Evolutionary conservation across 2,329 filamentous ascomycete species (phyloP), one percentile per base, ranked within the genome.

Genomic region (Cytospora piceae): DNA sequence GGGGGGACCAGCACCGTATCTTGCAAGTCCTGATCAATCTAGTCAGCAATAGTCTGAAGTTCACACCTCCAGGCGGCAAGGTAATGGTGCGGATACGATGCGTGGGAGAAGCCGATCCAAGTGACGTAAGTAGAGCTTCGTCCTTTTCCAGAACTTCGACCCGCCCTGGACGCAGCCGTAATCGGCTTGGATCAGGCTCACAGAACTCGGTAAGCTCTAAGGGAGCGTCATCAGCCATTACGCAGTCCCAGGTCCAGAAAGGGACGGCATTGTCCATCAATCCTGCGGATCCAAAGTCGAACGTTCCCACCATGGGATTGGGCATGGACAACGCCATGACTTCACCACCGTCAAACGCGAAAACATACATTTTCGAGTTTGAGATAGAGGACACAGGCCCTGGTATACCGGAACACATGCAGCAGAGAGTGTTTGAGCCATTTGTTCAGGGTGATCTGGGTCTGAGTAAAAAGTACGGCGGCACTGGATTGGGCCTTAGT

Each of bases 371-470:
- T 12, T 96, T 96, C 71, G 91, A 96, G 73, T 96, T 97, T 67
- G 91, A 96, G 74, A 92, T 97, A 0, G 85, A 93, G 73, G 94
- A 97, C 70, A 94, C 89, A 0, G 94, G 94, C 0, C 93, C 93
- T 0, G 94, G 94, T 32, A 96, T 97, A 64, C 87, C 92, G 0
- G 85, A 88, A 8, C 80, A 90, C 69, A 86, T 96, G 76, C 92
- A 93, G 71, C 82, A 91, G 64, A 89, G 89, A 70, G 92, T 97
- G 12, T 97, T 97, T 74, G 94, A 97, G 75, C 94, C 94, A 0
- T 97, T 97, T 73, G 91, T 97, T 0, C 94, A 97, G 76, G 94
- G 91, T n/a, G 93, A 97, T 73, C 80, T 95, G 1, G 91, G 93
- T 0, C 79, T 97, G 20, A 96, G 91, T 79, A 96, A 93, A 76